Base-by-base conservation (phyloP, 352 stramenopile genomes). In the Elongisporangium prolatum region DNA sequence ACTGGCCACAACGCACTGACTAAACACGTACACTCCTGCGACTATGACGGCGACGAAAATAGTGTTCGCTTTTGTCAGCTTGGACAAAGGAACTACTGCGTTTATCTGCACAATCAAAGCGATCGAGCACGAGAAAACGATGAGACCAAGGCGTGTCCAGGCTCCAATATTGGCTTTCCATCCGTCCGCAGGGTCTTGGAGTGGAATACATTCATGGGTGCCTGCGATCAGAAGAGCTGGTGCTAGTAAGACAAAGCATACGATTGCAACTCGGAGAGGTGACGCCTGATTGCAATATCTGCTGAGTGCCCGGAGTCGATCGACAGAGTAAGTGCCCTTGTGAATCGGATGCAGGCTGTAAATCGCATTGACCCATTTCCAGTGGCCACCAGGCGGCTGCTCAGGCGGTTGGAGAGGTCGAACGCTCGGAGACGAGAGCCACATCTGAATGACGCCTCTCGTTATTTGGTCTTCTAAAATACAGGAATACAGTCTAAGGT, bases 121-220 rank as follows among this genome's bases (percentile, higher is more conserved):
- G 34, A 44, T 17, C 2, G 34, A 44, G 34, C 34, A 44, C 34
- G 34, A 44, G 34, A 44, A 44, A 7, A 9, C 34, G 11, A 44
- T 44, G 34, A 44, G 34, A 3, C 34, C 34, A 1, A 48, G n/a
- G 0, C 52, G 52, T n/a, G 22, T 47, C 24, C 52, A 57, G 8
- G n/a, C 52, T 4, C 52, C 52, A 17, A 49, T 49, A 17, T 49
- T 57, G 52, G 28, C 22, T 57, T 57, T 57, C 52, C 52, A 57
- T 25, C 52, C 52, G 6, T 57, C 22, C 17, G 25, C 4, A 7
- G 52, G 52, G 5, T 48, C 22, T 24, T 57, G 52, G 10, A 57
- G 22, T 17, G 52, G 28, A n/a, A 57, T 48, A 17, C 22, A 48
- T 25, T 57, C 52, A 1, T 44, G 34, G 17, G 4, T 13, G 34